Evolutionary conservation across 2,329 filamentous ascomycete species (phyloP).

Genomic region (Fusarium mangiferae): DNA sequence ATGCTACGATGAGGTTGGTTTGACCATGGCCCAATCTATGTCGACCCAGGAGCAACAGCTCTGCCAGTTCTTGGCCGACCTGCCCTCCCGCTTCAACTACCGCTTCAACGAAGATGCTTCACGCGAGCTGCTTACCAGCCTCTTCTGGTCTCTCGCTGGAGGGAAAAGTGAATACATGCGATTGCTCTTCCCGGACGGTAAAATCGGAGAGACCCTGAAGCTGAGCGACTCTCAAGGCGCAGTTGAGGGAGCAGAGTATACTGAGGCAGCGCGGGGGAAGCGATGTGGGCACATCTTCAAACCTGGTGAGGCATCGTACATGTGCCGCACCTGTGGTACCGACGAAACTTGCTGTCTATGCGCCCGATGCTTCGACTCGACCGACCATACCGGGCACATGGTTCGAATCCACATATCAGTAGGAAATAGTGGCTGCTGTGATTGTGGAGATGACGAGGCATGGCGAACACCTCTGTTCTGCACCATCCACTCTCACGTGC

Average conservation of each 20-base stretch:
- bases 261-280: conserved; percentile 88
- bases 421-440: conserved; percentile 95
- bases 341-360: conserved; percentile 97
- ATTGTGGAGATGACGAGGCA: conserved; percentile 95
- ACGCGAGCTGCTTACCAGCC: conserved; percentile 76
- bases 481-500: conserved; percentile 83
- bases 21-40: conserved; percentile 64
- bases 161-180: conserved; percentile 78
- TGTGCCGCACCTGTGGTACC: conserved; percentile 91
- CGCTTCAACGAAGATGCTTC: conserved; percentile 79
- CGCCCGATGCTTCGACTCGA: conserved; percentile 92
- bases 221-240: conserved; percentile 89
- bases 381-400: conserved; percentile 92
- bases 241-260: conserved; percentile 95
- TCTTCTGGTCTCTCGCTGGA: conserved; percentile 89
- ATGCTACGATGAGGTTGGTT: conserved; percentile 42
- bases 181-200: conserved; percentile 84
- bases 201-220: conserved; percentile 74
- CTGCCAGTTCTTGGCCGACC: conserved; percentile 81
- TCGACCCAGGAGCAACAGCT: conserved; percentile 82
- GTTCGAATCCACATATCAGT: conserved; percentile 88
- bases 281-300: conserved; percentile 98
- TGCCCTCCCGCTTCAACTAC: conserved; percentile 78
- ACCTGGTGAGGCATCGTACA: conserved; percentile 90
- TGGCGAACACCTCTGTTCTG: conserved; percentile 91